phyloP scores from a whole-genome alignment of 2,329 filamentous ascomycete species.

The Alternaria postmessia region DNA sequence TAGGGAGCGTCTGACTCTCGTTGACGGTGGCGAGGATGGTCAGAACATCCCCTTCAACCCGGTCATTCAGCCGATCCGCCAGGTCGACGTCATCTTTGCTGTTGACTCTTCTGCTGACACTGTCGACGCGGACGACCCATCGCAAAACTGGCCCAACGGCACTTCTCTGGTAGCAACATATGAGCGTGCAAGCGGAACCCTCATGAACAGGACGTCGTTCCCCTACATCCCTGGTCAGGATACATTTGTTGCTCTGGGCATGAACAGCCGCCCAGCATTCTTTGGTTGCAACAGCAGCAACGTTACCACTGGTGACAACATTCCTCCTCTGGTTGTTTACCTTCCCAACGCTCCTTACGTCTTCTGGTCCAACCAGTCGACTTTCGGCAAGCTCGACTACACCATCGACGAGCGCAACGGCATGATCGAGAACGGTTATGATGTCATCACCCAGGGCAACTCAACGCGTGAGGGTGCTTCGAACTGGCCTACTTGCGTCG shows the following conservation, averaged over 20 bases:
- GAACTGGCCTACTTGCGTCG: conserved; percentile 84
- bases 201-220: conserved; percentile 75
- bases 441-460: conserved; percentile 84
- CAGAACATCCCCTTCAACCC: conserved; percentile 84
- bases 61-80: conserved; percentile 74
- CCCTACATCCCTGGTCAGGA: conserved; percentile 76
- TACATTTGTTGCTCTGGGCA: conserved; percentile 78
- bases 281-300: conserved; percentile 79
- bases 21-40: conserved; percentile 79
- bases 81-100: conserved; percentile 82
- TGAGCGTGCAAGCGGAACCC: conserved; percentile 65
- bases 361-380: conserved; percentile 78
- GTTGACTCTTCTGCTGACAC: conserved; percentile 81
- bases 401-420: conserved; percentile 72
- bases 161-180: conserved; percentile 78
- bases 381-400: conserved; percentile 71
- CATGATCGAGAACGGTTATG: conserved; percentile 87
- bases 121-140: conserved; percentile 40
- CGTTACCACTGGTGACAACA: conserved; percentile 58
- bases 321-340: conserved; percentile 81
- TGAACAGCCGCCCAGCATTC: conserved; percentile 79
- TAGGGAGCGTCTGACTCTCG: conserved; percentile 68
- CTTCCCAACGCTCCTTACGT: conserved; percentile 86
- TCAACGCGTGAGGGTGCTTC: conserved; percentile 68
- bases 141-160: conserved; percentile 76